phyloP scores from a whole-genome alignment of 1,139 yeast species.

The Debaryomyces coudertii region DNA sequence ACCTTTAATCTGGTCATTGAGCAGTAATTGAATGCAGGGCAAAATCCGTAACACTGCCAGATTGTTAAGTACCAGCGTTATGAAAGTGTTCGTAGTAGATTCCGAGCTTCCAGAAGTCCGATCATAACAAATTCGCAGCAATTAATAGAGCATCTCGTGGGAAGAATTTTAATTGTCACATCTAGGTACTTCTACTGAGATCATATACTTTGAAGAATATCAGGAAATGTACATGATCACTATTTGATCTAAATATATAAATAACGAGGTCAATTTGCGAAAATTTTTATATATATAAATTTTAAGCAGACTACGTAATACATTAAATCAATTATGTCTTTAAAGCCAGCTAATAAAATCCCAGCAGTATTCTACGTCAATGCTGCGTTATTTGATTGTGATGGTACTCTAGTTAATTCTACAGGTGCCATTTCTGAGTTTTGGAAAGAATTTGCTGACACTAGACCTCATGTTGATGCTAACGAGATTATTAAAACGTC shows the following conservation, averaged over 20 bases:
- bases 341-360: slow-evolving; percentile 13
- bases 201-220: background rate
- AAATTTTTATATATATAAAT: background rate
- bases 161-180: background rate
- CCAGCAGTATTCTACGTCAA: slow-evolving; percentile 20
- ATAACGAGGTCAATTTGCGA: background rate
- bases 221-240: background rate
- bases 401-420: slow-evolving; percentile 21
- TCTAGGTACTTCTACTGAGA: background rate
- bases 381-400: slow-evolving; percentile 22
- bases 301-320: background rate
- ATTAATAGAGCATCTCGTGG: background rate
- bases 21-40: background rate
- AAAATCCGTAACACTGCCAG: background rate
- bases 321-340: slow-evolving; percentile 7
- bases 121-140: slow-evolving; percentile 11
- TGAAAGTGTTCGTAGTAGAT: background rate
- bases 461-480: slow-evolving; percentile 21
- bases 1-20: background rate
- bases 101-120: slow-evolving; percentile 6
- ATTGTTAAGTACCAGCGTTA: background rate
- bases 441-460: slow-evolving; percentile 20
- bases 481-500: slow-evolving; percentile 21
- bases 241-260: background rate
- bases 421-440: slow-evolving; percentile 22